phyloP scores from a whole-genome alignment of 768 basidiomycete species.

The Tricholoma sp. region DNA sequence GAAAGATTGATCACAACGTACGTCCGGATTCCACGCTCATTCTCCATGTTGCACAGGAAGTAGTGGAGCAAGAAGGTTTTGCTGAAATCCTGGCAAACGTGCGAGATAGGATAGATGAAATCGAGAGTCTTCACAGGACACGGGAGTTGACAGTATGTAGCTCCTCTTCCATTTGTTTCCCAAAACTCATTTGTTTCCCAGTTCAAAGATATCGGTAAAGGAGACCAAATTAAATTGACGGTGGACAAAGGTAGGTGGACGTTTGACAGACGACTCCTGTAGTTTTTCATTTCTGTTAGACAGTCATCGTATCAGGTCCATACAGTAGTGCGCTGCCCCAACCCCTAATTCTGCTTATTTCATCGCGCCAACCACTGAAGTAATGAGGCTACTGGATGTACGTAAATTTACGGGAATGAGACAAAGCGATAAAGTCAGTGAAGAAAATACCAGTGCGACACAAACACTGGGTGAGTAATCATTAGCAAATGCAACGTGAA shows the following conservation, averaged over 20 bases:
- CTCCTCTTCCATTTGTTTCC: neutral
- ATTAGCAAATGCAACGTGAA: neutral
- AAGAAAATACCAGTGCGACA: slow-evolving; percentile 18
- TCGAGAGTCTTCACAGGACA: slow-evolving; percentile 79
- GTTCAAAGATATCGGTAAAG: slow-evolving; percentile 47
- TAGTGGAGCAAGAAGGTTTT: slow-evolving; percentile 72
- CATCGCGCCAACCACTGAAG: neutral
- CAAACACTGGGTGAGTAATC: slow-evolving; percentile 7
- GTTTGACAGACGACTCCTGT: slow-evolving; percentile 9
- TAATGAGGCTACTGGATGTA: slow-evolving; percentile 6
- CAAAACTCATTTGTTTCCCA: slow-evolving; percentile 20
- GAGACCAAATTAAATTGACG: slow-evolving; percentile 44
- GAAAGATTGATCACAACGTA: slow-evolving; percentile 66
- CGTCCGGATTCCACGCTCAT: slow-evolving; percentile 78
- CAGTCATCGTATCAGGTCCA: neutral
- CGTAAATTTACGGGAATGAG: slow-evolving; percentile 3
- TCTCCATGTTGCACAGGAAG: slow-evolving; percentile 64
- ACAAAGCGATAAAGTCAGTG: slow-evolving; percentile 11
- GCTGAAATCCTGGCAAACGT: slow-evolving; percentile 73
- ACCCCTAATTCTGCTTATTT: slow-evolving; percentile 12
- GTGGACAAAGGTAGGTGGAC: slow-evolving; percentile 48
- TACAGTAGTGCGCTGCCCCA: neutral
- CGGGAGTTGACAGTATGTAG: slow-evolving; percentile 61
- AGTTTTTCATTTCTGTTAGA: neutral
- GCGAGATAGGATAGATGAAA: slow-evolving; percentile 75